Conservation (phyloP, 768 basidiomycete genomes). For the Lentinus brumalis region DNA sequence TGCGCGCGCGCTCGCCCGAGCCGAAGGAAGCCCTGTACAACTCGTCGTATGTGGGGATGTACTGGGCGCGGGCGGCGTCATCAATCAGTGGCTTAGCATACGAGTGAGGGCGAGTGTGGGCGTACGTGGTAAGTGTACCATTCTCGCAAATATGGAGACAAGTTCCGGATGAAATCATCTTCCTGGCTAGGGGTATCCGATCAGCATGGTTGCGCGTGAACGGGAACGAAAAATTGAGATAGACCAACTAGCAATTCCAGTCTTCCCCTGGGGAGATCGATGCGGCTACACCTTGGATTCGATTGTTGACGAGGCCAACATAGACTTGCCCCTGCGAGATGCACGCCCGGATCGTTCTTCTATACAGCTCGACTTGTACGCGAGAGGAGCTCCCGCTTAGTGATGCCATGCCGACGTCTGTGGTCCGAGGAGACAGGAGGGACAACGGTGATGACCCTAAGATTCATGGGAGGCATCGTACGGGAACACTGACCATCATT, state of each 20-base stretch:
- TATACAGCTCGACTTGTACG: slow-evolving; percentile 9
- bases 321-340: slow-evolving; percentile 10
- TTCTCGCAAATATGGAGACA: slow-evolving; percentile 16
- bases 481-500: slow-evolving; percentile 18
- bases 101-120: background rate
- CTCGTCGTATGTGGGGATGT: slow-evolving; percentile 21
- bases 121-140: slow-evolving; percentile 22
- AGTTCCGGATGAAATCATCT: slow-evolving; percentile 9
- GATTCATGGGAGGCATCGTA: background rate
- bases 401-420: slow-evolving; percentile 18
- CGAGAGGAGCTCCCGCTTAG: slow-evolving; percentile 15
- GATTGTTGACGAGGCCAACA: slow-evolving; percentile 9
- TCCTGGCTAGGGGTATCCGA: slow-evolving; percentile 3
- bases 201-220: background rate
- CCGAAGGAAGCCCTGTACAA: slow-evolving; percentile 17
- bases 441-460: background rate
- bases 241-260: slow-evolving; percentile 20
- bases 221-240: background rate
- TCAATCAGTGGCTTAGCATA: background rate
- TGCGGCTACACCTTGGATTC: slow-evolving; percentile 13
- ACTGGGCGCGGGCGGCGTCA: slow-evolving; percentile 1
- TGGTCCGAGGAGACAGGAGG: background rate
- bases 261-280: slow-evolving; percentile 14
- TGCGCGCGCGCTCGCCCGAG: slow-evolving; percentile 11
- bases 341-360: slow-evolving; percentile 9